Evolutionary conservation across 495 filamentous ascomycete genomes (phyloP).

Genomic region (Darksidea phi): DNA sequence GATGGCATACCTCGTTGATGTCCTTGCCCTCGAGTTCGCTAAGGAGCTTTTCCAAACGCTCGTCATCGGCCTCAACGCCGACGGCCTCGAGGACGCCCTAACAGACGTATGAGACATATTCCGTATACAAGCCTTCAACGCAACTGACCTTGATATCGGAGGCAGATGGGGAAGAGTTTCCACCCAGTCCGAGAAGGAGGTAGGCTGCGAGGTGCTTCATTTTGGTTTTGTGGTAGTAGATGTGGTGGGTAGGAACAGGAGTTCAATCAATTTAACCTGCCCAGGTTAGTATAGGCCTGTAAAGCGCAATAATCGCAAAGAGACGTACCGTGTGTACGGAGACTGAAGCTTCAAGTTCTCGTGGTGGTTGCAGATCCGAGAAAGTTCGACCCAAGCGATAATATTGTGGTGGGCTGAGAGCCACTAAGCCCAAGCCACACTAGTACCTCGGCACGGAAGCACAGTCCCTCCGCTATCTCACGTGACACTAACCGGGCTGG

Average conservation of each 20-base stretch:
- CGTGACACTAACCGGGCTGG: neutral
- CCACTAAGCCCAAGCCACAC: constrained; percentile 45
- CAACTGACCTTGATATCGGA: constrained; percentile 70
- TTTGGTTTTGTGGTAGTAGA: constrained; percentile 53
- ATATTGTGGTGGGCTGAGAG: constrained; percentile 20
- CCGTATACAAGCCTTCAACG: neutral
- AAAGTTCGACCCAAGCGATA: constrained; percentile 38
- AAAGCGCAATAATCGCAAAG: neutral
- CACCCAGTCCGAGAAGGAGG: constrained; percentile 90
- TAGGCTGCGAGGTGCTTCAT: constrained; percentile 99
- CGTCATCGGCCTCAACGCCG: constrained; percentile 89
- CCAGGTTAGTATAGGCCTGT: neutral
- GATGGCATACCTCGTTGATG: constrained; percentile 73
- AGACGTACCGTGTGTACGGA: constrained; percentile 64
- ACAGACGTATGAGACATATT: neutral
- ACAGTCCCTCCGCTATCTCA: neutral
- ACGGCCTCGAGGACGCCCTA: constrained; percentile 78
- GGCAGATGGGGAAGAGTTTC: constrained; percentile 86
- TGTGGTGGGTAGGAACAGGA: constrained; percentile 62
- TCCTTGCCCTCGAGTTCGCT: constrained; percentile 96
- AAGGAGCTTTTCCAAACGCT: constrained; percentile 81
- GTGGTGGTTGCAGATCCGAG: constrained; percentile 37
- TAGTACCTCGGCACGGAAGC: constrained; percentile 1
- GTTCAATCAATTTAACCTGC: constrained; percentile 88
- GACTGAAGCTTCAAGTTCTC: constrained; percentile 80